phyloP scores from a whole-genome alignment of 345 rosid genomes.

The Pistacia atlantica region DNA sequence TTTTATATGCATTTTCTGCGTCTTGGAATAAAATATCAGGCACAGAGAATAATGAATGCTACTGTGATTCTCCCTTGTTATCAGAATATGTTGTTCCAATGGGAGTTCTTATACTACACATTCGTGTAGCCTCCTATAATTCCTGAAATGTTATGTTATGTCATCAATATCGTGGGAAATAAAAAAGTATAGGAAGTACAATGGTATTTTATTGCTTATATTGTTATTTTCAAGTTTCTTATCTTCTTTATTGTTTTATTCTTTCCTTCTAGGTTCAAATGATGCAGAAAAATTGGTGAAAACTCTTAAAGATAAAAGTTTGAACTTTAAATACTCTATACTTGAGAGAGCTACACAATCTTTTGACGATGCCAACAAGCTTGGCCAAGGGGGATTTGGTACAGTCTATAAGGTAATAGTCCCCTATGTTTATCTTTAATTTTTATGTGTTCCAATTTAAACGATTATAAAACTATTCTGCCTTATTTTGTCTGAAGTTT shows the following conservation, averaged over 20 bases:
- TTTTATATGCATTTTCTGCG: background rate
- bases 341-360: slow-evolving; percentile 87
- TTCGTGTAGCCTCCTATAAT: background rate
- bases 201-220: background rate
- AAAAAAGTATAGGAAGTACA: background rate
- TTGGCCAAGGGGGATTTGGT: slow-evolving; percentile 97
- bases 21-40: background rate
- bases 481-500: background rate
- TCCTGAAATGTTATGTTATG: background rate
- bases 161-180: background rate
- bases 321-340: slow-evolving; percentile 89
- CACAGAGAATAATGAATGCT: background rate
- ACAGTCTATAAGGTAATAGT: slow-evolving; percentile 79
- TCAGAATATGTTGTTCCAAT: background rate
- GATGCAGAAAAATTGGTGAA: slow-evolving; percentile 68
- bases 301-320: slow-evolving; percentile 73
- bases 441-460: background rate
- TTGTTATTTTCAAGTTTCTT: background rate
- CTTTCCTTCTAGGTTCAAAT: slow-evolving; percentile 54
- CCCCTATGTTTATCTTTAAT: background rate
- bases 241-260: slow-evolving; percentile 1
- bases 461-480: background rate
- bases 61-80: background rate
- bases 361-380: slow-evolving; percentile 68
- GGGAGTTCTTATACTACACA: background rate